A percentile compares a stretch with the other conserved stretches of the same genome.
Evolutionary conservation across 176 grass and related monocot genomes (phyloP).

Genomic region (Rhynchospora pubera): DNA sequence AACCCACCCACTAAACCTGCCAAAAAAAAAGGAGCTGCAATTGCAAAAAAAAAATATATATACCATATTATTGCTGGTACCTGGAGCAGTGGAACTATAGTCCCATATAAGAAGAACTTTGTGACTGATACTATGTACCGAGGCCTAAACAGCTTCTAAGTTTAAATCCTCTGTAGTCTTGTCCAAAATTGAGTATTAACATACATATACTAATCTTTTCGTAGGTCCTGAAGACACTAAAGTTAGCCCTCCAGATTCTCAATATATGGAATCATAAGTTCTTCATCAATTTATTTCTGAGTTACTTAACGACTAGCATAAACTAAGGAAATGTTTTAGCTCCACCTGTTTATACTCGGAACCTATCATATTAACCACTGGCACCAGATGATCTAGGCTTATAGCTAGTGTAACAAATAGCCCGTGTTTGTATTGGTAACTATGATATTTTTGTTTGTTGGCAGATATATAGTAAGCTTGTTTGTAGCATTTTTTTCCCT

Average conservation of each 20-base stretch:
- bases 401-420: background rate
- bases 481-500: background rate
- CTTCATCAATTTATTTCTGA: background rate
- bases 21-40: background rate
- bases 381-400: background rate
- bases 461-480: background rate
- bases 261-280: constrained; percentile 22
- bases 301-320: background rate
- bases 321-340: background rate
- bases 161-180: background rate
- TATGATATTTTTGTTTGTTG: background rate
- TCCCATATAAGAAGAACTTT: background rate
- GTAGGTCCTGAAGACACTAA: constrained; percentile 11
- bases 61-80: background rate
- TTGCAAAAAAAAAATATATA: background rate
- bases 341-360: constrained; percentile 13
- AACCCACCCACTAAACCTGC: background rate
- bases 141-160: background rate
- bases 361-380: background rate
- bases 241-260: constrained; percentile 14
- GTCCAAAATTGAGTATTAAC: background rate
- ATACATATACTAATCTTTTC: background rate
- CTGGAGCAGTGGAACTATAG: background rate
- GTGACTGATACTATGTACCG: background rate
- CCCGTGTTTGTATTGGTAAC: background rate